Evolutionary conservation across 768 basidiomycete species (phyloP).

Genomic region (Boletus subparvulus): DNA sequence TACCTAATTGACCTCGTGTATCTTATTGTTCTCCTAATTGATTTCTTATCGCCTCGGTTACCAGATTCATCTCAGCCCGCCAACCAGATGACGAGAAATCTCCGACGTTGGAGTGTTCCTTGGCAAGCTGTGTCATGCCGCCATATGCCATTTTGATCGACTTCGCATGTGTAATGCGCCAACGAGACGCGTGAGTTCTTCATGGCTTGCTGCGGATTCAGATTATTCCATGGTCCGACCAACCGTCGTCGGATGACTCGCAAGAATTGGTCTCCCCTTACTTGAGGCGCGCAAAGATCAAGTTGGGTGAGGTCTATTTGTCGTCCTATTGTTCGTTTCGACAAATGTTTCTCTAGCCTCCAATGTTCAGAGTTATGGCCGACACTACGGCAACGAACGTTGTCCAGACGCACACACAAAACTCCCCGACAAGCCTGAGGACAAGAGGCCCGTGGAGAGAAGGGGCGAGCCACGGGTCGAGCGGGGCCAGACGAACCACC

Average conservation of each 20-base stretch:
- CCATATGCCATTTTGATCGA: background rate
- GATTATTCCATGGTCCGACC: background rate
- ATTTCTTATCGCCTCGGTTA: constrained; percentile 1
- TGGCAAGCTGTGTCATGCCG: constrained; percentile 22
- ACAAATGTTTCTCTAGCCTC: background rate
- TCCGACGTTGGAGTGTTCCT: constrained; percentile 19
- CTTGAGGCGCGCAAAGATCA: too few relatives aligned
- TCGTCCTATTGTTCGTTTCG: background rate
- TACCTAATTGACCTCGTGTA: constrained; percentile 12
- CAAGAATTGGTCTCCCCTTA: background rate
- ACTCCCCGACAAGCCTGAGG: too few relatives aligned
- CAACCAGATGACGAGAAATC: too few relatives aligned
- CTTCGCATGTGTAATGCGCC: background rate
- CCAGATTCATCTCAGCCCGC: background rate
- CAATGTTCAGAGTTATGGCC: background rate
- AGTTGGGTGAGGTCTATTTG: too few relatives aligned
- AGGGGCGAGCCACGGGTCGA: too few relatives aligned
- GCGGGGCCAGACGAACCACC: too few relatives aligned
- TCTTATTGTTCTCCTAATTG: constrained; percentile 4
- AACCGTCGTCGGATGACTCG: background rate
- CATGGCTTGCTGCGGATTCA: constrained; percentile 11
- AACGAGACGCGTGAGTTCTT: background rate
- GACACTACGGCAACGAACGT: too few relatives aligned
- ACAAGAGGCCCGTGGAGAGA: too few relatives aligned
- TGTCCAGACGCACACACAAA: background rate